phyloP scores from a whole-genome alignment of 192 early-diverging fungal genomes.

The Backusella sp. region DNA sequence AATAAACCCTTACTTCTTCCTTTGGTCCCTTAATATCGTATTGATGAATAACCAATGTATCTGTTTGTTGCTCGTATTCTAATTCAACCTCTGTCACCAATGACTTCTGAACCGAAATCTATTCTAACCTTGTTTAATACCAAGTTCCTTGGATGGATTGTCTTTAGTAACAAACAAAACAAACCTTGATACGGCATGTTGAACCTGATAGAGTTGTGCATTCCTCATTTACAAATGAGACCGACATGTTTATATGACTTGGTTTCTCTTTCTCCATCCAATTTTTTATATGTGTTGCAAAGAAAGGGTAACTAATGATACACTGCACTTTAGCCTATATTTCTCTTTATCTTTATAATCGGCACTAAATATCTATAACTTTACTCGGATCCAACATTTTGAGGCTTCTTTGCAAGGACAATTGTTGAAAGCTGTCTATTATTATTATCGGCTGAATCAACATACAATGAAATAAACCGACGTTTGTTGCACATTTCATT shows the following conservation, averaged over 20 bases:
- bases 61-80: constrained; percentile 13
- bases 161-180: neutral
- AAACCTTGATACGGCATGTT: constrained; percentile 18
- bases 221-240: constrained; percentile 5
- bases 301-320: neutral
- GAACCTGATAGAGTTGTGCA: constrained; percentile 2
- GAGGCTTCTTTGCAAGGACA: constrained; percentile 3
- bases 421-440: constrained; percentile 18
- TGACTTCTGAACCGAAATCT: constrained; percentile 14
- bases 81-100: constrained; percentile 12
- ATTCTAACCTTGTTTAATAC: neutral
- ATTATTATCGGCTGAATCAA: neutral
- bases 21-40: constrained; percentile 16
- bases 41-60: constrained; percentile 12
- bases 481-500: neutral
- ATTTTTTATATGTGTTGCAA: constrained; percentile 10
- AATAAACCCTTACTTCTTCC: constrained; percentile 12
- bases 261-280: constrained; percentile 20
- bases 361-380: neutral
- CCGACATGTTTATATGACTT: neutral
- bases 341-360: neutral
- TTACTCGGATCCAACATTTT: neutral
- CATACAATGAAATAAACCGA: neutral
- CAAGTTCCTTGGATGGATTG: neutral
- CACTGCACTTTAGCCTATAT: neutral